Base-by-base conservation (phyloP, 345 rosid genomes). In the Laguncularia racemosa region DNA sequence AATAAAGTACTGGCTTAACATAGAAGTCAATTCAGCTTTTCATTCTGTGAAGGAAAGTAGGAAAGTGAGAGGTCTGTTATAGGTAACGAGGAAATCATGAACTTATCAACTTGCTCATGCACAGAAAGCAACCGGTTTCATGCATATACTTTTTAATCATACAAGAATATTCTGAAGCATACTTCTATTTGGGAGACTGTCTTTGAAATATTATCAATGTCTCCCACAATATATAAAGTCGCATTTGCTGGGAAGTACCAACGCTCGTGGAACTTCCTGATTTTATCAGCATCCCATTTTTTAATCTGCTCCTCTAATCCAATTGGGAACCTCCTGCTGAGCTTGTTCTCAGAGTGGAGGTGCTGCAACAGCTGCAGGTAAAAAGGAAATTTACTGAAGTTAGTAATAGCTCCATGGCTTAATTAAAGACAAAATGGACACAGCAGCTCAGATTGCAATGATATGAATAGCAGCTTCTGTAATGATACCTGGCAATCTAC, bases 211-310 rank as follows among this genome's bases (percentile, higher is more conserved):
- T 87, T 76, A 68, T 84, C 76, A 56, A 88, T 73, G 73, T 90
- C 93, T n/a, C 99, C 99, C 69, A 95, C 99, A 61, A 90, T 90
- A 67, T 90, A 90, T 54, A 95, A 67, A 50, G 97, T 95, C 55
- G 97, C 97, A 80, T 95, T 95, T 50, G 88, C 97, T 45, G 97
- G 97, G 73, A 88, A 95, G 76, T 95, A 95, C 99, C 99, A 95
- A 33, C 91, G 86, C 67, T 95, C 99, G 72, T 95, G 99, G 71
- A 90, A 95, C 71, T 95, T 95, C 79, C 92, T 85, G 59, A 95
- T 95, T 77, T 85, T 90, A 71, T 95, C 99, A 19, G 88, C 96
- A 74, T 95, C 99, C 99, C 97, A 95, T 69, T 87, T 90, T 84
- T 88, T 88, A 73, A 90, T 95, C 76, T 95, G 97, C 79, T 88